A percentile compares a stretch with the other conserved stretches of the same genome.
Conservation (phyloP, 2,329 filamentous ascomycete species). For the Raffaelea albimanens region DNA sequence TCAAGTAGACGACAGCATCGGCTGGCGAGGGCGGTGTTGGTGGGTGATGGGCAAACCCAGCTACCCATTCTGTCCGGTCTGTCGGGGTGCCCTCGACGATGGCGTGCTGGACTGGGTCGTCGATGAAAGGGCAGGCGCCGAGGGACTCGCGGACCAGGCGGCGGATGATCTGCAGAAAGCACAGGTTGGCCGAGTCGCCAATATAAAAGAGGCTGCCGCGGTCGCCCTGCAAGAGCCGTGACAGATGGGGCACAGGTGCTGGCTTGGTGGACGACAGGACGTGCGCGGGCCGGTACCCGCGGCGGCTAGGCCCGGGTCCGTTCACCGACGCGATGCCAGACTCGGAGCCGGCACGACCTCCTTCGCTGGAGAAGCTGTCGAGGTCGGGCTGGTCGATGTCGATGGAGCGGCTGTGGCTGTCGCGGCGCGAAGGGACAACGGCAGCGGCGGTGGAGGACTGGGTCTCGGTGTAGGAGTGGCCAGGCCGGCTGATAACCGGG, state of each 20-base stretch:
- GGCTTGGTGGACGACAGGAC: background rate
- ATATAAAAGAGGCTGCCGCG: conserved; percentile 25
- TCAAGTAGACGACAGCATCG: conserved; percentile 19
- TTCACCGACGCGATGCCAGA: background rate
- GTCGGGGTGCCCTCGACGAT: conserved; percentile 24
- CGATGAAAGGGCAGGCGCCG: conserved; percentile 21
- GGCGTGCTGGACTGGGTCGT: conserved; percentile 23
- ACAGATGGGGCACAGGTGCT: conserved; percentile 15
- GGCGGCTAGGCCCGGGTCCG: background rate
- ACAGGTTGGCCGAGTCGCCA: conserved; percentile 25
- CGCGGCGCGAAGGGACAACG: background rate
- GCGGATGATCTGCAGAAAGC: conserved; percentile 24
- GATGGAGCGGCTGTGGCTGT: background rate
- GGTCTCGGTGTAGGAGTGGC: background rate
- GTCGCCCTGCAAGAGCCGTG: conserved; percentile 22
- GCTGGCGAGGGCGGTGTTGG: conserved; percentile 13
- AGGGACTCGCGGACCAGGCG: conserved; percentile 21
- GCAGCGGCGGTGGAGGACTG: background rate
- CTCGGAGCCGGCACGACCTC: background rate
- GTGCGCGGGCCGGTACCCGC: background rate
- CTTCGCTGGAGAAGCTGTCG: background rate
- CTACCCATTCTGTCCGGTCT: conserved; percentile 17
- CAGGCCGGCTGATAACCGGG: background rate
- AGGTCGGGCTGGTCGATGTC: background rate
- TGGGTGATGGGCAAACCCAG: conserved; percentile 11